Evolutionary conservation across 2,329 filamentous ascomycete species (phyloP).

Genomic region (Ceratocystis colombiana): DNA sequence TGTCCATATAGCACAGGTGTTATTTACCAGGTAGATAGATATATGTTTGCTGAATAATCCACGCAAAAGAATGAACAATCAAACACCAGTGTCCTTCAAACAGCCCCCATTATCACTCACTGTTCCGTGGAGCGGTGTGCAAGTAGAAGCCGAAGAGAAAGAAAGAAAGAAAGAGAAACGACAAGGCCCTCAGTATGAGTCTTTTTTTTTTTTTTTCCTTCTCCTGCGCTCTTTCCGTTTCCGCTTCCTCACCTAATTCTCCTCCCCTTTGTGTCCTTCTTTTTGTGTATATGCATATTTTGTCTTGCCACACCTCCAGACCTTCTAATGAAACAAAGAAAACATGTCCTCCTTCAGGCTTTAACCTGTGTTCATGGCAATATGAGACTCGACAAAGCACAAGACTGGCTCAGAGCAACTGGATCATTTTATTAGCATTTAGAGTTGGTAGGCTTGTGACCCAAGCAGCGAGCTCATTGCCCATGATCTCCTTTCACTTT

Average conservation of each 20-base stretch:
- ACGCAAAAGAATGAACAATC: not conserved
- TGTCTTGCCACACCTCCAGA: conserved; percentile 2
- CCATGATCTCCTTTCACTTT: not conserved
- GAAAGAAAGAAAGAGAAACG: not conserved
- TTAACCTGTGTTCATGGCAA: not conserved
- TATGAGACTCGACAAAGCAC: not conserved
- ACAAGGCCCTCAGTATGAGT: not conserved
- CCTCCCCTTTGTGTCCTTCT: not conserved
- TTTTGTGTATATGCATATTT: not conserved
- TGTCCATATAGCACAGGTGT: not conserved
- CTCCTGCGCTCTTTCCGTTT: not conserved
- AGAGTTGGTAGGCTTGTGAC: not conserved
- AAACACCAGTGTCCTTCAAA: too few relatives aligned
- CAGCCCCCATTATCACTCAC: too few relatives aligned
- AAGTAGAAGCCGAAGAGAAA: not conserved
- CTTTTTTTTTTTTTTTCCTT: not conserved
- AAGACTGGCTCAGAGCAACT: not conserved
- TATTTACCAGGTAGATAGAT: not conserved
- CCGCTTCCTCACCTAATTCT: not conserved
- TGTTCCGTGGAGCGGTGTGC: too few relatives aligned
- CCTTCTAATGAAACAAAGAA: not conserved
- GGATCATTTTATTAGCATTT: not conserved
- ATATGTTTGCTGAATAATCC: not conserved
- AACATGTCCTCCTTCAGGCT: not conserved
- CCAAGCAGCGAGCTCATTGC: not conserved